Evolutionary conservation across 23 red algal genomes (phyloP).

Genomic region (Gracilaria gracilis): DNA sequence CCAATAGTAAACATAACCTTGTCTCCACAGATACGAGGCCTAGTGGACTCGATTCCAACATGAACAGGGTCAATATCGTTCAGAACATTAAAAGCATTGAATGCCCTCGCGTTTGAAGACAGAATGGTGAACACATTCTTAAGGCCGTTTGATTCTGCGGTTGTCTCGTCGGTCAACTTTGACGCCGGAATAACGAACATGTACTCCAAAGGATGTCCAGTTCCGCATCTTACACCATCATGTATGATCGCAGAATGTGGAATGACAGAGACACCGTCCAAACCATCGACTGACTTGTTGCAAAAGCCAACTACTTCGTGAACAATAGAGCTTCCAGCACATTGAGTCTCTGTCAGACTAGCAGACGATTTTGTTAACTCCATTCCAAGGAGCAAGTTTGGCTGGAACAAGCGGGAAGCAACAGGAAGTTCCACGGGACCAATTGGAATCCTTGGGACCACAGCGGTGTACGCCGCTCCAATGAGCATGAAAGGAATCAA

Average conservation of each 20-base stretch:
- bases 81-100: constrained; percentile 53
- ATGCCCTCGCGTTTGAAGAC: constrained; percentile 27
- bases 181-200: constrained; percentile 35
- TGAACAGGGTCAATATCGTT: constrained; percentile 56
- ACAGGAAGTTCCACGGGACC: background rate
- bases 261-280: constrained; percentile 26
- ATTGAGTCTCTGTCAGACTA: constrained; percentile 30
- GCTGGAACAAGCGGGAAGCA: background rate
- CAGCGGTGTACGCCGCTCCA: background rate
- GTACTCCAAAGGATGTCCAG: constrained; percentile 42
- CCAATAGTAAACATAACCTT: constrained; percentile 20
- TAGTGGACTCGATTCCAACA: constrained; percentile 52
- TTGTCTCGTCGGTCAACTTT: constrained; percentile 27
- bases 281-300: background rate
- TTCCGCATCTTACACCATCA: constrained; percentile 54
- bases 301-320: constrained; percentile 11
- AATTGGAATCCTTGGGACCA: background rate
- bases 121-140: constrained; percentile 29
- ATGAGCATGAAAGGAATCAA: background rate
- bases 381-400: background rate
- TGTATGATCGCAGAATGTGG: constrained; percentile 44
- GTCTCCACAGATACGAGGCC: constrained; percentile 41
- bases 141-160: constrained; percentile 35
- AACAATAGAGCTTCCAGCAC: constrained; percentile 27
- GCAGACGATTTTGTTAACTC: constrained; percentile 37